Conservation (phyloP, 768 basidiomycete species). For the Tricholoma flavovirens region DNA sequence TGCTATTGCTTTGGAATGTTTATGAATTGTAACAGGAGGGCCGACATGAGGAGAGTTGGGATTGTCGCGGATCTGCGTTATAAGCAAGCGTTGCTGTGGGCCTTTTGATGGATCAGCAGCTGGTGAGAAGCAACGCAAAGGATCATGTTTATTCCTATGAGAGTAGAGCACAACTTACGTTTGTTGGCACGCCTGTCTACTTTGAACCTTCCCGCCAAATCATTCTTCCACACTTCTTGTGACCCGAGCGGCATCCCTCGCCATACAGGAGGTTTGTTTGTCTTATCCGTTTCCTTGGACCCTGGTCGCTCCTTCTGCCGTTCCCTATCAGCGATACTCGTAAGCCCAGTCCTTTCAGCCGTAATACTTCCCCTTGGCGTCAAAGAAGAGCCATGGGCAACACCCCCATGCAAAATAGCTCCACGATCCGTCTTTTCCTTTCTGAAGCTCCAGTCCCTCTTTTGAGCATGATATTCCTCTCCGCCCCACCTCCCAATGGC, state of each 20-base stretch:
- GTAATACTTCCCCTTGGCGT: constrained; percentile 25
- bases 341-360: constrained; percentile 13
- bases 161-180: constrained; percentile 24
- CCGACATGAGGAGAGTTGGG: constrained; percentile 40
- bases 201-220: constrained; percentile 57
- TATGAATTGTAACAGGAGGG: constrained; percentile 68
- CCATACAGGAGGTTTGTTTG: constrained; percentile 26
- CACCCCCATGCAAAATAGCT: constrained; percentile 3
- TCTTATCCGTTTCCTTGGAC: constrained; percentile 12
- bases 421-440: constrained; percentile 42
- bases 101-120: constrained; percentile 50
- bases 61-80: constrained; percentile 50
- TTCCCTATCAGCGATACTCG: constrained; percentile 2
- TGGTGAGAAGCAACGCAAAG: constrained; percentile 12
- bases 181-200: constrained; percentile 44
- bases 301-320: constrained; percentile 14
- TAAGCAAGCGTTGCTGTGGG: constrained; percentile 62
- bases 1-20: constrained; percentile 73
- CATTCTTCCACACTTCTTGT: constrained; percentile 66
- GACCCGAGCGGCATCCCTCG: constrained; percentile 45
- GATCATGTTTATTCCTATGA: neutral
- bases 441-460: constrained; percentile 54
- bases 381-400: constrained; percentile 15
- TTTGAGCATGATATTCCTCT: constrained; percentile 36
- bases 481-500: constrained; percentile 38